These are phyloP conservation scores for Cystobasidium slooffiae DNA, from an alignment of 1,284 basidiomycete species.

Conservation along the genomic window DNA sequence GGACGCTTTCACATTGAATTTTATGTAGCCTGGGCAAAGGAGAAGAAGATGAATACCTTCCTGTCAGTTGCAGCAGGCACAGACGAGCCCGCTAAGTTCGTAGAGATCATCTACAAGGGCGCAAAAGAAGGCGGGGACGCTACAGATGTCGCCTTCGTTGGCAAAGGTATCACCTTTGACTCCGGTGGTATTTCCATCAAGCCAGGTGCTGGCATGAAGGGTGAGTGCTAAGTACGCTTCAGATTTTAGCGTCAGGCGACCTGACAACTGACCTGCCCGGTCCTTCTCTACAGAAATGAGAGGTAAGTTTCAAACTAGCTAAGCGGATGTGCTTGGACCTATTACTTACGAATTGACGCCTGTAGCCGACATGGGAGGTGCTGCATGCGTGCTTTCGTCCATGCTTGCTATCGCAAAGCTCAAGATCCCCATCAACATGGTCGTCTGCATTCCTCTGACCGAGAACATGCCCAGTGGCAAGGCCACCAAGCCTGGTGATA, in stretches of 20 bases:
- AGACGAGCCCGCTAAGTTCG: conserved; percentile 79
- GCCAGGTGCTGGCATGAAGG: conserved; percentile 66
- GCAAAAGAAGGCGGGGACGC: conserved; percentile 51
- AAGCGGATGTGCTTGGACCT: conserved; percentile 59
- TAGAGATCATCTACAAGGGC: conserved; percentile 87
- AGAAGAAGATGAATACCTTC: conserved; percentile 86
- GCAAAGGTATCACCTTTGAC: conserved; percentile 81
- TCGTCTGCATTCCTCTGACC: conserved; percentile 73
- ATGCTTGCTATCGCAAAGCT: conserved; percentile 80
- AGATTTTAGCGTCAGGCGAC: neutral
- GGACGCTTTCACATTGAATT: too few species aligned
- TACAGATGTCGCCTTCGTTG: conserved; percentile 69
- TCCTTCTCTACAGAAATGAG: conserved; percentile 63
- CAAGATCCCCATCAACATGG: conserved; percentile 75
- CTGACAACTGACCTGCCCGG: conserved; percentile 71
- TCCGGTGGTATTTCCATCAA: conserved; percentile 86
- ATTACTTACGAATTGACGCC: conserved; percentile 67
- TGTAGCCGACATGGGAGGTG: conserved; percentile 82
- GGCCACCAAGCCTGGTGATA: conserved; percentile 79
- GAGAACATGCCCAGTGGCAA: conserved; percentile 86
- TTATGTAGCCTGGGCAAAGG: conserved; percentile 72
- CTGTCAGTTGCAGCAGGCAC: conserved; percentile 84
- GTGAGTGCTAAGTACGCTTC: conserved; percentile 27
- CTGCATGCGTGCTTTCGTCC: conserved; percentile 74
- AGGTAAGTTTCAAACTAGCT: conserved; percentile 8